Percentiles rank a stretch among this genome's conserved stretches.
Evolutionary conservation across 2,329 filamentous ascomycete species (phyloP).

Genomic region (Colletotrichum lindemuthianum): DNA sequence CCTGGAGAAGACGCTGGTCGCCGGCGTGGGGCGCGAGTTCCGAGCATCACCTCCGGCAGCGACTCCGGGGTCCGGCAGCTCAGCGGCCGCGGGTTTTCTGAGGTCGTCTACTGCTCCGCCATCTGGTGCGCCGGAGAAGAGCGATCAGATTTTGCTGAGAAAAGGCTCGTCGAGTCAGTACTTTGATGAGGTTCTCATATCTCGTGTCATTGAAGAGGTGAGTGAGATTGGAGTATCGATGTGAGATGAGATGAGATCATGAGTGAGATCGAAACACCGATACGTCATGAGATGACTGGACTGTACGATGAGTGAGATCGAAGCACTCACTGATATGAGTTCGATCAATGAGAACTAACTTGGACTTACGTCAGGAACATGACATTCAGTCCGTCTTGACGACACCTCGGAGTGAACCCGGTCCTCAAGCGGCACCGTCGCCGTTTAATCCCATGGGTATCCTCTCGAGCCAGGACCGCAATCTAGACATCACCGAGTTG

Average conservation of each 20-base stretch:
- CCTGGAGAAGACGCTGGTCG: slow-evolving; percentile 44
- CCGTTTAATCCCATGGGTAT: slow-evolving; percentile 48
- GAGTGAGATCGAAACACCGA: no score
- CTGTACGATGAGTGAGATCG: no score
- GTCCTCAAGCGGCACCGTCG: slow-evolving; percentile 24
- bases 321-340: no score
- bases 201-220: slow-evolving; percentile 48
- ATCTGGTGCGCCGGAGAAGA: neutral
- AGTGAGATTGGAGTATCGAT: neutral
- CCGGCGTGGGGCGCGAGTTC: slow-evolving; percentile 10
- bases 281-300: no score
- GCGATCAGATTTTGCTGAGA: slow-evolving; percentile 43
- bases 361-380: slow-evolving; percentile 28
- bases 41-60: neutral
- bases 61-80: neutral
- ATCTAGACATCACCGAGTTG: slow-evolving; percentile 35
- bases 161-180: slow-evolving; percentile 48
- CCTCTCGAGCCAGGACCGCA: slow-evolving; percentile 40
- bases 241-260: no score
- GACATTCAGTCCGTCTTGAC: slow-evolving; percentile 38
- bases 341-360: no score
- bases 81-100: neutral
- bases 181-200: slow-evolving; percentile 50
- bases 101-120: neutral
- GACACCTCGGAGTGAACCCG: slow-evolving; percentile 21